These are phyloP conservation scores for Whalleya microplaca DNA, from an alignment of 2,329 filamentous ascomycete species.

Conservation along the genomic window DNA sequence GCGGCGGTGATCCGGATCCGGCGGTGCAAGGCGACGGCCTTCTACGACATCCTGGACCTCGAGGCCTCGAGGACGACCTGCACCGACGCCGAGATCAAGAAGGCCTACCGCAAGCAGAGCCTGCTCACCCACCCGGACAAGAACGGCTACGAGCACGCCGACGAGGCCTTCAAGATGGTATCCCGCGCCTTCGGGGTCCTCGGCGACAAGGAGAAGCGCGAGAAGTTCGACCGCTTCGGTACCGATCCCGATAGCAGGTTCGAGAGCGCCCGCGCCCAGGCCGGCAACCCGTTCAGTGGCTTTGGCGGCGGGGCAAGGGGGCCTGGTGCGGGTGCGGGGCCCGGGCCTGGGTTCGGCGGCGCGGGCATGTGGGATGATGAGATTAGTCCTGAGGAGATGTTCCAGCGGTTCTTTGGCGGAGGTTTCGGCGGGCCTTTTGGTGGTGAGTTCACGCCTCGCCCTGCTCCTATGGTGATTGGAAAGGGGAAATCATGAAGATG, in stretches of 20 bases:
- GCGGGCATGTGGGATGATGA: constrained; percentile 82
- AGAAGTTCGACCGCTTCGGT: constrained; percentile 85
- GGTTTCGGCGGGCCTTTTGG: constrained; percentile 69
- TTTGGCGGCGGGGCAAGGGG: constrained; percentile 40
- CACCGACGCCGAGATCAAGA: constrained; percentile 88
- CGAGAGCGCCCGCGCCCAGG: constrained; percentile 61
- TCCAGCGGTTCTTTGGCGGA: constrained; percentile 93
- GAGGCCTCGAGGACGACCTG: constrained; percentile 65
- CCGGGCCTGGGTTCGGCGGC: constrained; percentile 52
- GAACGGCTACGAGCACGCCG: constrained; percentile 92
- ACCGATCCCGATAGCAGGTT: constrained; percentile 92
- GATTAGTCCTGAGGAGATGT: constrained; percentile 95
- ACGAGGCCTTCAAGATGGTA: constrained; percentile 99
- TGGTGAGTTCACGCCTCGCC: constrained; percentile 47
- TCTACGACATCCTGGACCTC: constrained; percentile 91
- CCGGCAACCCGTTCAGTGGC: constrained; percentile 46
- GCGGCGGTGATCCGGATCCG: constrained; percentile 88
- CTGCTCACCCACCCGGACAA: constrained; percentile 97
- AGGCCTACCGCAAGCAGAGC: constrained; percentile 93
- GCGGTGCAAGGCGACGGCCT: constrained; percentile 81
- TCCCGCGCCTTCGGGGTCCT: constrained; percentile 90
- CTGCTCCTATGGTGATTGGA: constrained; percentile 14
- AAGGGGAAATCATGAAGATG: background rate
- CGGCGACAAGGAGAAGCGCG: constrained; percentile 90
- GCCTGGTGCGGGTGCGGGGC: constrained; percentile 47